Base-by-base conservation (phyloP, 768 basidiomycete species). In the Leccinum ochraceum region DNA sequence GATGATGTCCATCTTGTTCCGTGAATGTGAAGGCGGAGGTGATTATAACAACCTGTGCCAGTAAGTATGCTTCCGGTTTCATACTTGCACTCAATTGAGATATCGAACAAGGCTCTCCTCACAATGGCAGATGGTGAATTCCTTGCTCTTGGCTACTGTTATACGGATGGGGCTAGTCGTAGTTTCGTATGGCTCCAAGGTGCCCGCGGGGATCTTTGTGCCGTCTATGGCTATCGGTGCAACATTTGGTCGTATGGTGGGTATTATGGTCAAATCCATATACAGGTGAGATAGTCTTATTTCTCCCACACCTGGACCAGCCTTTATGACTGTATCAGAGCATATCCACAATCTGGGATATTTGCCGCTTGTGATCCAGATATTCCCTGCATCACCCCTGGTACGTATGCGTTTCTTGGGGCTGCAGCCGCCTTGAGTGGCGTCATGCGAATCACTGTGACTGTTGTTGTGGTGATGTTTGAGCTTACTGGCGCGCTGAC, bases 181-280 rank as follows among this genome's bases (percentile, higher is more conserved):
- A 22, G 77, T 98, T 24, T 94, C 94, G 3, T 99, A 98, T 71
- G 97, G 97, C 0, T 92, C 88, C 69, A 98, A 94, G 73, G 97
- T 99, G 0, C 97, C 97, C 1, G 92, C 92, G 11, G 97, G 97
- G 26, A 99, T 99, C 66, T 99, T 99, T 66, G 93, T 99, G 0
- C 97, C 97, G 2, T 97, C 95, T 3, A 98, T 99, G 97, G 97
- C 96, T 1, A 88, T 98, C 58, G 97, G 97, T 42, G 97, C 97
- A 4, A 90, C 93, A 0, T 98, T 98, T 69, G 97, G 97, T 2
- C 82, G 97, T 42, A 97, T 98, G 94, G 78, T 99, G 17, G 97
- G 97, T 1, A 98, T 98, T 61, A 81, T 97, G 63, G 95, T 98
- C 34, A 96, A 97, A 75, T 95, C 95, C 0, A 81, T 97, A 75